Percentiles rank a stretch among this genome's conserved stretches.
These are phyloP conservation scores for Candida oleophila DNA, from an alignment of 805 yeast genomes.

Conservation along the genomic window DNA sequence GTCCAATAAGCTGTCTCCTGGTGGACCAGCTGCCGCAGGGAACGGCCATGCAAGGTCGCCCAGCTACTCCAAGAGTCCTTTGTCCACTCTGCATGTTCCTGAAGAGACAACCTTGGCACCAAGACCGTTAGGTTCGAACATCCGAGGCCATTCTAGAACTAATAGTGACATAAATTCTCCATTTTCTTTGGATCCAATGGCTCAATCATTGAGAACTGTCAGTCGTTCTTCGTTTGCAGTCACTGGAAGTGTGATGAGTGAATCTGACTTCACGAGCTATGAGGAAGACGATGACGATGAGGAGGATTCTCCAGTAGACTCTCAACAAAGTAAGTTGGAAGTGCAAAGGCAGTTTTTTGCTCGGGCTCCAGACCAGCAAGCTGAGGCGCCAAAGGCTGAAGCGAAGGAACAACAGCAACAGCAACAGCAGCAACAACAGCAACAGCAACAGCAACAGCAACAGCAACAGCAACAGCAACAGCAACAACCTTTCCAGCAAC, in stretches of 20 bases:
- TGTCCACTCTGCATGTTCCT: neutral
- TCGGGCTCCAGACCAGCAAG: neutral
- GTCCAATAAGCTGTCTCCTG: neutral
- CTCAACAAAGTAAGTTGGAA: constrained; percentile 1
- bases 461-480: constrained; percentile 3
- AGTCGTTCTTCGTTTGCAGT: constrained; percentile 2
- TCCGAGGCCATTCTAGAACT: neutral
- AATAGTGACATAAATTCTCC: neutral
- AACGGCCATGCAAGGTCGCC: neutral
- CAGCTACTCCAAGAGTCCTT: constrained; percentile 4
- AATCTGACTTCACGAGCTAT: constrained; percentile 2
- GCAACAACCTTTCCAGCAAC: neutral
- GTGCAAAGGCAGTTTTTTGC: constrained; percentile 4
- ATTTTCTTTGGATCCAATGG: neutral
- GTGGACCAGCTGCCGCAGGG: neutral
- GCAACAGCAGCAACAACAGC: neutral
- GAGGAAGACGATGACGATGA: constrained; percentile 1
- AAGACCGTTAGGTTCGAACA: neutral
- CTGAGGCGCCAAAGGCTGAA: neutral
- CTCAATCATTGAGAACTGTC: constrained; percentile 2
- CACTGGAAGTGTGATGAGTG: constrained; percentile 1
- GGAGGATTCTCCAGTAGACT: neutral
- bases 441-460: neutral
- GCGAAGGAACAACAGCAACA: constrained; percentile 3
- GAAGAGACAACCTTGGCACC: neutral